Conservation (phyloP, 306 rosid genomes). For the Cyamopsis tetragonoloba region DNA sequence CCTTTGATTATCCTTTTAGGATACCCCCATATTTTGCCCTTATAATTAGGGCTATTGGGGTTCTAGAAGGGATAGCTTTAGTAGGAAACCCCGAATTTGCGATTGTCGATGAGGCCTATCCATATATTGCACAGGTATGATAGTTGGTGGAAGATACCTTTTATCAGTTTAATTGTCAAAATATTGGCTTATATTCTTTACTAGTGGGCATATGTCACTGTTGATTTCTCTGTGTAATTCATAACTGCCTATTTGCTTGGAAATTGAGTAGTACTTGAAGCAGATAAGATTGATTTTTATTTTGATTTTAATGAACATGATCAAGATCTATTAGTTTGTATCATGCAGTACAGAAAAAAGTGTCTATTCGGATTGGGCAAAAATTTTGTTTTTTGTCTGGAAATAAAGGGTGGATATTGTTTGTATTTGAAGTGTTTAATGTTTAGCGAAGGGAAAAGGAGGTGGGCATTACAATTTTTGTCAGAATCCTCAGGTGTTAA, state of each 20-base stretch:
- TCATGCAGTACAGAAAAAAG: slow-evolving; percentile 10
- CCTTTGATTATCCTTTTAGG: slow-evolving; percentile 97
- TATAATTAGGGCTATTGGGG: slow-evolving; percentile 97
- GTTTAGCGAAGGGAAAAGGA: neutral
- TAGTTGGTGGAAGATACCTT: neutral
- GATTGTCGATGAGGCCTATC: slow-evolving; percentile 96
- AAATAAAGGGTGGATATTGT: neutral
- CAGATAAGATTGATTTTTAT: slow-evolving; percentile 12
- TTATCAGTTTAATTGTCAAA: neutral
- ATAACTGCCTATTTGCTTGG: neutral
- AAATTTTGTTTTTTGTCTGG: neutral
- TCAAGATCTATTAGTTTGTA: neutral
- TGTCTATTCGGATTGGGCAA: neutral
- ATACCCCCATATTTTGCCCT: slow-evolving; percentile 99
- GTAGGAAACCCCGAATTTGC: slow-evolving; percentile 99
- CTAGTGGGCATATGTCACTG: neutral
- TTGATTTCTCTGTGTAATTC: neutral
- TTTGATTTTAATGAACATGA: neutral
- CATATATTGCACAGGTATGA: slow-evolving; percentile 94
- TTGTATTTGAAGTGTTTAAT: neutral
- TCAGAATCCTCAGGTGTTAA: too few species aligned
- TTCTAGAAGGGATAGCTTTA: slow-evolving; percentile 92
- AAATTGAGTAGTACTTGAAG: slow-evolving; percentile 9
- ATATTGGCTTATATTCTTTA: slow-evolving; percentile 4
- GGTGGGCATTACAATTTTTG: neutral